phyloP scores from a whole-genome alignment of 192 early-diverging fungal genomes.

The Spinellus fusiger region DNA sequence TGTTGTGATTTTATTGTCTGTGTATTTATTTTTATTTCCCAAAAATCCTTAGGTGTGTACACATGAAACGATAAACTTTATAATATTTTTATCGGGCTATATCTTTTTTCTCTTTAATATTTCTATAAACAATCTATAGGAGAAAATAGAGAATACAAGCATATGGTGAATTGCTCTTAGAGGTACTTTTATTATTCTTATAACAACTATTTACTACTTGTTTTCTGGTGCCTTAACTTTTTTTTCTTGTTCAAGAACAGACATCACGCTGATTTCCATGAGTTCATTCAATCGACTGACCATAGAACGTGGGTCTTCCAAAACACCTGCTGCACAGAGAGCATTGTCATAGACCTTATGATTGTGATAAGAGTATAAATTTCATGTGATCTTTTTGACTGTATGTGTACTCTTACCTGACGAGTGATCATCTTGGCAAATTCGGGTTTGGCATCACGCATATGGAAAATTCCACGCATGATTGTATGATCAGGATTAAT shows the following conservation, averaged over 20 bases:
- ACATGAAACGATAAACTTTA: too few relatives aligned
- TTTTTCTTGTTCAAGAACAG: constrained; percentile 24
- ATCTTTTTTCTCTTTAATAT: too few relatives aligned
- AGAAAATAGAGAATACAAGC: too few relatives aligned
- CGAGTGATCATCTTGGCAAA: constrained; percentile 63
- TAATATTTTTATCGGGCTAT: too few relatives aligned
- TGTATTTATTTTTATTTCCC: too few relatives aligned
- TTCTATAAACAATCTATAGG: too few relatives aligned
- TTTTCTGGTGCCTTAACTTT: constrained; percentile 9
- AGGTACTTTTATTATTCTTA: too few relatives aligned
- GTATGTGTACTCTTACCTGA: constrained; percentile 38
- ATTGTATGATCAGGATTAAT: constrained; percentile 68
- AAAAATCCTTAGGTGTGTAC: too few relatives aligned
- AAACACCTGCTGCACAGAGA: constrained; percentile 66
- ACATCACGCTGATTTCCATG: constrained; percentile 37
- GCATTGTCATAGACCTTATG: constrained; percentile 63
- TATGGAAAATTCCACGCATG: constrained; percentile 56
- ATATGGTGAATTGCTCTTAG: too few relatives aligned
- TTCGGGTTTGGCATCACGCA: constrained; percentile 51
- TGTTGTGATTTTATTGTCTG: too few relatives aligned
- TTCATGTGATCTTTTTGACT: neutral
- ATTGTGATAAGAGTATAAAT: neutral
- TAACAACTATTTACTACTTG: neutral
- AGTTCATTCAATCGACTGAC: constrained; percentile 63
- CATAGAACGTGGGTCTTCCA: constrained; percentile 76